A percentile compares a stretch with the other conserved stretches of the same genome.
These are phyloP conservation scores for Agrocybe chaxingu DNA, from an alignment of 768 basidiomycete genomes.

Conservation along the genomic window DNA sequence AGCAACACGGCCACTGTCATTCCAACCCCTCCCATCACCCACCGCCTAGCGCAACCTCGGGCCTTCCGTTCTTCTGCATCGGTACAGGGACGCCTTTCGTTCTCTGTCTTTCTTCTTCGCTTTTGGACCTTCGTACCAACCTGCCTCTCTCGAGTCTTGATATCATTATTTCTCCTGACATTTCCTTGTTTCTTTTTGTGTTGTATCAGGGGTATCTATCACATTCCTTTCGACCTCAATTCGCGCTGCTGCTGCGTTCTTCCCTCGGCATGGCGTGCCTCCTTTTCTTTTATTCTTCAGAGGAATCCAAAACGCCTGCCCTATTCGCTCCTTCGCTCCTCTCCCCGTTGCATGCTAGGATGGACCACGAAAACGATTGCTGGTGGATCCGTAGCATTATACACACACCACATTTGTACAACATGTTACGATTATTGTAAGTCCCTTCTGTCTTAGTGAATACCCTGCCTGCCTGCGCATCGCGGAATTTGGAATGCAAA, in stretches of 20 bases:
- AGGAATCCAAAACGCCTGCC: too few species aligned
- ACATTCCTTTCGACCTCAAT: neutral
- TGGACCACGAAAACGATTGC: too few species aligned
- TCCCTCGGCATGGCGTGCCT: neutral
- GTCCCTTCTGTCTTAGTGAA: too few species aligned
- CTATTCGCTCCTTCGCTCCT: too few species aligned
- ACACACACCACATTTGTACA: too few species aligned
- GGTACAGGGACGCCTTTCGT: constrained; percentile 9
- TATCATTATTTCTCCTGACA: constrained; percentile 18
- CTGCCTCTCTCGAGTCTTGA: neutral
- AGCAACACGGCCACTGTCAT: constrained; percentile 36
- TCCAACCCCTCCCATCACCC: constrained; percentile 23
- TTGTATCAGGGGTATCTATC: constrained; percentile 13
- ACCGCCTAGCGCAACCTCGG: constrained; percentile 10
- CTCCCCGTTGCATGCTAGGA: too few species aligned
- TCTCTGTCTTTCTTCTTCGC: constrained; percentile 4
- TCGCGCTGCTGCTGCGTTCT: neutral
- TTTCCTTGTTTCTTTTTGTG: constrained; percentile 10
- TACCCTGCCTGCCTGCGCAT: too few species aligned
- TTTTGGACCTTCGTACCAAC: constrained; percentile 2
- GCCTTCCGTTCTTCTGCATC: constrained; percentile 6
- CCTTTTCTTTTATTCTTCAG: neutral
- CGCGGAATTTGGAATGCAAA: too few species aligned
- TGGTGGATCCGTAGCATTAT: too few species aligned
- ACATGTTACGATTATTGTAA: too few species aligned